These are phyloP conservation scores for Botrytis cinerea DNA, from an alignment of 2,329 filamentous ascomycete species.

Conservation along the genomic window DNA sequence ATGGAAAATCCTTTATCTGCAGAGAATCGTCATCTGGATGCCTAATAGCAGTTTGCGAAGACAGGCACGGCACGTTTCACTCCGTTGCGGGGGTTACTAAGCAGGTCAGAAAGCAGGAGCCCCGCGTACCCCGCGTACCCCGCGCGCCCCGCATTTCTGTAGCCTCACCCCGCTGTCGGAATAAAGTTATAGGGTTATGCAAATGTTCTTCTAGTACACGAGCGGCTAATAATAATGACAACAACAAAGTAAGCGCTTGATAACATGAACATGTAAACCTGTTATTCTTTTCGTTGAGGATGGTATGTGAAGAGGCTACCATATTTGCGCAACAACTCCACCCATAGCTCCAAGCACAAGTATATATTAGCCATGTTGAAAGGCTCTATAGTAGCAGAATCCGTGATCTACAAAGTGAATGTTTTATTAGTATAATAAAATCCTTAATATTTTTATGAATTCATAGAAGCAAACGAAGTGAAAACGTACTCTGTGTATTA, in stretches of 20 bases:
- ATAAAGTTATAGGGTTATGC: background rate
- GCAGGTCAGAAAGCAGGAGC: background rate
- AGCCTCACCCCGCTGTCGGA: background rate
- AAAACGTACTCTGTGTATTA: no score
- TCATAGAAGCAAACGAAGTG: no score
- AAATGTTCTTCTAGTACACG: background rate
- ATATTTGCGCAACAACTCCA: background rate
- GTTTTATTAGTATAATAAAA: no score
- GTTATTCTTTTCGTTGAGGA: background rate
- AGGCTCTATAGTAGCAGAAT: no score
- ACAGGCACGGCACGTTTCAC: background rate
- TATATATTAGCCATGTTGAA: no score
- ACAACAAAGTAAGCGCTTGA: background rate
- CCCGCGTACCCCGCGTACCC: no score
- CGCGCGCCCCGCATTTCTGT: background rate
- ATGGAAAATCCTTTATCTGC: background rate
- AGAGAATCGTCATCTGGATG: constrained; percentile 7
- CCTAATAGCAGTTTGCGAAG: background rate
- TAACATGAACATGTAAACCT: background rate
- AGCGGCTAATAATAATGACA: no score
- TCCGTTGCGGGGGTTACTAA: background rate
- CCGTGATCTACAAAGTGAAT: no score
- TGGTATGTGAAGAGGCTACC: constrained; percentile 1
- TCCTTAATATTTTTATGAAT: no score
- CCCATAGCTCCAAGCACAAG: no score